These are phyloP conservation scores for Penicillium sp. DNA, from an alignment of 2,329 filamentous ascomycete species.

Conservation along the genomic window DNA sequence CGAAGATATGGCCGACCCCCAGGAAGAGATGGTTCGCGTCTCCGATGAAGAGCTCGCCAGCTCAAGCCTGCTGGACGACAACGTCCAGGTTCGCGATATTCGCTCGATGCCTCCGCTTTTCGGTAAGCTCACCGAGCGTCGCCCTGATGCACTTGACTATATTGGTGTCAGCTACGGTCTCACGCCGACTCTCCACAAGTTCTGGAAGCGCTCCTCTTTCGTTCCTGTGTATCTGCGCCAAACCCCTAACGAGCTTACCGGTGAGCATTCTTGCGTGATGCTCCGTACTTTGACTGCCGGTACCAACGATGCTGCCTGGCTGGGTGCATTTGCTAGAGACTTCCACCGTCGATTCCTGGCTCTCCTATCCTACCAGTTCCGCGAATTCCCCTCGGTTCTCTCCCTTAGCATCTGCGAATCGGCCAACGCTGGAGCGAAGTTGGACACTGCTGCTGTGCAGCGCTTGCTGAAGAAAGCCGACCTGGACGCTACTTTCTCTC, in stretches of 20 bases:
- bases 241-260: slow-evolving; percentile 93
- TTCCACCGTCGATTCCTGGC: slow-evolving; percentile 94
- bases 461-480: slow-evolving; percentile 71
- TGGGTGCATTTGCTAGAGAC: slow-evolving; percentile 86
- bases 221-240: slow-evolving; percentile 91
- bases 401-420: slow-evolving; percentile 89
- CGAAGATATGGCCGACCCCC: slow-evolving; percentile 63
- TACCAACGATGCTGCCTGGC: slow-evolving; percentile 75
- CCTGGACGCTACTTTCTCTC: slow-evolving; percentile 77
- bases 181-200: slow-evolving; percentile 84
- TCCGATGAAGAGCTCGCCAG: slow-evolving; percentile 81
- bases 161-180: slow-evolving; percentile 94
- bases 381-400: slow-evolving; percentile 74
- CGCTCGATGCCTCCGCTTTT: slow-evolving; percentile 92
- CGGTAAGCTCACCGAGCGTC: slow-evolving; percentile 80
- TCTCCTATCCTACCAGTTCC: slow-evolving; percentile 90
- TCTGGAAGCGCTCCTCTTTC: slow-evolving; percentile 91
- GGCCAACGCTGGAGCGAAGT: slow-evolving; percentile 71
- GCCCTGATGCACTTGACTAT: slow-evolving; percentile 82
- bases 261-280: slow-evolving; percentile 98
- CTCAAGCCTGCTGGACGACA: slow-evolving; percentile 77
- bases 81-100: slow-evolving; percentile 88
- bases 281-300: slow-evolving; percentile 71
- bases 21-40: slow-evolving; percentile 72
- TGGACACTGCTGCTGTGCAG: slow-evolving; percentile 61